Percentiles rank a stretch among this genome's conserved stretches.
phyloP scores from a whole-genome alignment of 306 rosid species.

The Cucumis hystrix region DNA sequence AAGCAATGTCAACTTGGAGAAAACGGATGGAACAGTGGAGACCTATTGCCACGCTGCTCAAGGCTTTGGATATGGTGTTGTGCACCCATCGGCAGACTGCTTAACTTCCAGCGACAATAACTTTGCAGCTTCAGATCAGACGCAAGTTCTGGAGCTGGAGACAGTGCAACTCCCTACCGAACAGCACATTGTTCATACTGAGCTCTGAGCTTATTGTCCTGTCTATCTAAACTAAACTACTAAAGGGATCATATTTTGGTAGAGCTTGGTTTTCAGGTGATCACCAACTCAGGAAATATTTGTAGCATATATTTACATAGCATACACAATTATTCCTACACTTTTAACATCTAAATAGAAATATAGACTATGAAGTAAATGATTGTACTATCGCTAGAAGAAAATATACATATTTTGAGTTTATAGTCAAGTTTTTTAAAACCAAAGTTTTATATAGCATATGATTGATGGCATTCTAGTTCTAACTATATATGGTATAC shows the following conservation, averaged over 20 bases:
- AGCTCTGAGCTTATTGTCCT: conserved; percentile 30
- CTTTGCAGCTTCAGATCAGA: background rate
- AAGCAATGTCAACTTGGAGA: conserved; percentile 67
- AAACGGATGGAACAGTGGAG: conserved; percentile 72
- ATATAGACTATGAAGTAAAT: background rate
- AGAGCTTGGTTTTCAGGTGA: conserved; percentile 2
- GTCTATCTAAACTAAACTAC: background rate
- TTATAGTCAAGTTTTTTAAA: background rate
- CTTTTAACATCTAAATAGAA: conserved; percentile 1
- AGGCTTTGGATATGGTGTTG: conserved; percentile 62
- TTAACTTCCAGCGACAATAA: conserved; percentile 44
- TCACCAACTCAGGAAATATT: conserved; percentile 3
- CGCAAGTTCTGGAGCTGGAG: background rate
- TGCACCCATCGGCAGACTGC: conserved; percentile 96
- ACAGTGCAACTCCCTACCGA: background rate
- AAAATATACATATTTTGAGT: background rate
- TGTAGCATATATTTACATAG: conserved; percentile 7
- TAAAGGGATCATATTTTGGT: background rate
- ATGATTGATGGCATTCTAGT: background rate
- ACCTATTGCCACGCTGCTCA: conserved; percentile 87
- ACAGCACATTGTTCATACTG: conserved; percentile 39
- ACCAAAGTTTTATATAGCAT: background rate
- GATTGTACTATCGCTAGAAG: background rate
- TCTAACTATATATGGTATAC: background rate
- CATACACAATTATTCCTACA: background rate